Evolutionary conservation across 2,329 filamentous ascomycete species (phyloP).

Genomic region (Cytospora piceicola): DNA sequence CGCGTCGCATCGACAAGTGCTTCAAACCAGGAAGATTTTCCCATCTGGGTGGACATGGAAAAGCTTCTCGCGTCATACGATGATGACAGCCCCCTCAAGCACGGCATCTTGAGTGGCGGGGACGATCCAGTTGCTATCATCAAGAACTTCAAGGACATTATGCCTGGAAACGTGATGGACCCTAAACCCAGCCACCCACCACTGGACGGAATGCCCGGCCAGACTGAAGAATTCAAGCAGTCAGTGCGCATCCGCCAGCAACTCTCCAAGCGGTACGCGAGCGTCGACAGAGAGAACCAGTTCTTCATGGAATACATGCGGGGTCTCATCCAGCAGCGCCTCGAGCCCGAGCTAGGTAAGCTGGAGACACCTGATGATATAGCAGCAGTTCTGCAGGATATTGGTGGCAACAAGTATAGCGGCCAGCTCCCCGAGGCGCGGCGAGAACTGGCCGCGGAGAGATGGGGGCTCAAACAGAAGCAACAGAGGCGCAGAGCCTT

Average conservation of each 20-base stretch:
- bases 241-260: slow-evolving; percentile 23
- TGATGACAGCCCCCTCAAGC: slow-evolving; percentile 27
- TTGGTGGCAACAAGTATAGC: background rate
- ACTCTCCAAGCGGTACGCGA: slow-evolving; percentile 25
- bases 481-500: slow-evolving; percentile 21
- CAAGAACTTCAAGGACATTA: slow-evolving; percentile 16
- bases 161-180: background rate
- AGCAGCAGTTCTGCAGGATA: background rate
- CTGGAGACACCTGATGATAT: background rate
- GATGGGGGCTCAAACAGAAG: background rate
- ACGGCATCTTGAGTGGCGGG: slow-evolving; percentile 8
- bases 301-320: slow-evolving; percentile 28
- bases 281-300: slow-evolving; percentile 11
- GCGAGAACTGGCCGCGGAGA: background rate
- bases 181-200: background rate
- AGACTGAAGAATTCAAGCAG: slow-evolving; percentile 7
- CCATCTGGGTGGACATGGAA: slow-evolving; percentile 33
- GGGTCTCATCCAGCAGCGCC: slow-evolving; percentile 14
- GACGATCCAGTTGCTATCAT: slow-evolving; percentile 11
- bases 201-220: background rate
- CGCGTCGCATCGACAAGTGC: slow-evolving; percentile 7
- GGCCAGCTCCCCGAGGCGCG: background rate
- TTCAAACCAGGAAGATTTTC: background rate
- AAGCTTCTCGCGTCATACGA: slow-evolving; percentile 29
- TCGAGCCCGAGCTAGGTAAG: slow-evolving; percentile 3